Base-by-base conservation (phyloP, 75 land plant species). In the Pinus taeda region DNA sequence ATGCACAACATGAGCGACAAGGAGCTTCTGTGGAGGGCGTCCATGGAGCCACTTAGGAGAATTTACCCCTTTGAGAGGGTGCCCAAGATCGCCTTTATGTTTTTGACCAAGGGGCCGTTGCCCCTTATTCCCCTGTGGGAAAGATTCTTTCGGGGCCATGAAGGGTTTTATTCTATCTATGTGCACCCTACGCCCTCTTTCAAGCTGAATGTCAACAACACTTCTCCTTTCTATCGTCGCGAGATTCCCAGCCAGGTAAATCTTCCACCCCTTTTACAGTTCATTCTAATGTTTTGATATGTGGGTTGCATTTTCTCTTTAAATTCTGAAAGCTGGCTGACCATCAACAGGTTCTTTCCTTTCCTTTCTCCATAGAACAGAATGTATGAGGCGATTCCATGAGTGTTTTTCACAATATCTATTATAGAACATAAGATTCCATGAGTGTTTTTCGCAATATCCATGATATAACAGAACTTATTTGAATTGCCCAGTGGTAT, bases 101-200 rank as follows among this genome's bases (percentile, higher is more conserved):
- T 89, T 71, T 67, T 93, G 74, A 87, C 90, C 0, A 77, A 84
- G 64, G 95, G 95, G 42, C 88, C 93, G 0, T 66, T 93, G 84
- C 95, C 95, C 13, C 70, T 93, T 76, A 61, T 83, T 57, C 91
- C 88, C 1, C 56, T 93, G 70, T 93, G 95, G 95, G 93, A 91
- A 57, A 78, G 63, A 73, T 93, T 83, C 64, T 93, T 93, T 63
- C 37, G 42, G 9, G 93, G 95, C 0, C 83, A 89, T 65, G 81
- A 79, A 24, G 76, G 79, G 49, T 56, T 82, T 15, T 91, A 75
- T 73, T 85, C 94, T 1, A 69, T 94, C 36, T 92, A 94, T 76
- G 77, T 92, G 1, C 97, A 83, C 63, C 64, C 86, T 7, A 79
- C 57, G 75, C 93, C 95, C 1, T 81, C 78, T 1, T 88, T 76